Evolutionary conservation across 805 yeast species (phyloP).

Genomic region (Metschnikowia hibisci): DNA sequence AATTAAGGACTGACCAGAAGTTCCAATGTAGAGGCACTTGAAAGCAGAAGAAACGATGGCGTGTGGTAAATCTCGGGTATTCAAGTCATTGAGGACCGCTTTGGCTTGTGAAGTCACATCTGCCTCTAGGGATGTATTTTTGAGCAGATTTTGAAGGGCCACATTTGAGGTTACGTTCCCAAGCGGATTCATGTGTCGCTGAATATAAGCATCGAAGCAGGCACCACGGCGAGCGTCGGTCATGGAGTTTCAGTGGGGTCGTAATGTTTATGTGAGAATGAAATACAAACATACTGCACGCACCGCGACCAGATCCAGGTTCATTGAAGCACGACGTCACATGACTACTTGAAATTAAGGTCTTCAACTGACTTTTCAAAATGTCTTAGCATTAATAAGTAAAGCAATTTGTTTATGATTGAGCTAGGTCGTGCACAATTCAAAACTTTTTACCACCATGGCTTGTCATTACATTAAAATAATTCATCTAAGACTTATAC

Average conservation of each 20-base stretch:
- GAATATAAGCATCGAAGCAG: slow-evolving; percentile 4
- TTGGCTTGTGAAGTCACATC: slow-evolving; percentile 1
- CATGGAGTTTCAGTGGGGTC: not conserved
- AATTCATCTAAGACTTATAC: too few species aligned
- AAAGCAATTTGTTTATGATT: too few species aligned
- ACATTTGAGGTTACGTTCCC: slow-evolving; percentile 3
- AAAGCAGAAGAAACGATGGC: slow-evolving; percentile 11
- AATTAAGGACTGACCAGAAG: not conserved
- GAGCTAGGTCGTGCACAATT: too few species aligned
- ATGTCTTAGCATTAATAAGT: too few species aligned
- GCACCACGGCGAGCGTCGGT: slow-evolving; percentile 3
- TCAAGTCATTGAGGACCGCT: slow-evolving; percentile 1
- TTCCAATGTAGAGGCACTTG: slow-evolving; percentile 8
- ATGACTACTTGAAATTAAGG: too few species aligned
- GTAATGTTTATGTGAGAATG: not conserved
- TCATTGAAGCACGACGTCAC: too few species aligned
- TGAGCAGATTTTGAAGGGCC: not conserved
- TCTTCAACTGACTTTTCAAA: too few species aligned
- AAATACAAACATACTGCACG: slow-evolving; percentile 7
- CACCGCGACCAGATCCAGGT: not conserved
- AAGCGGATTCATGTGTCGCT: slow-evolving; percentile 6
- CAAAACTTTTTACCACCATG: too few species aligned
- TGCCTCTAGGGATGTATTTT: not conserved
- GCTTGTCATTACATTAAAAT: too few species aligned
- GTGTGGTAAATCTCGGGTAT: not conserved